phyloP scores from a whole-genome alignment of 2,329 filamentous ascomycete genomes.

The Xylogone sp. region DNA sequence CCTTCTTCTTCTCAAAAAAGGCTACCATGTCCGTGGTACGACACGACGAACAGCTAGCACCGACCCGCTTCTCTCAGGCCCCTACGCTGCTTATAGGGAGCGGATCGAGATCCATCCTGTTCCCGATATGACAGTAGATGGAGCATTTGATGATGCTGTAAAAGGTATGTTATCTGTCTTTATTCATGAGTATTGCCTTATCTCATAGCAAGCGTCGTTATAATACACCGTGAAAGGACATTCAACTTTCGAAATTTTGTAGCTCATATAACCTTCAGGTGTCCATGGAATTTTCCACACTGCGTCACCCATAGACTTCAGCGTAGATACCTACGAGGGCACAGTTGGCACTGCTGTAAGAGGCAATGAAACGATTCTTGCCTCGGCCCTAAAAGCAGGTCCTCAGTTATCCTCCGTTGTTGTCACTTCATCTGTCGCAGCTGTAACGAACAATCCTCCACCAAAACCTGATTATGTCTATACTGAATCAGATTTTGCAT shows the following conservation, averaged over 20 bases:
- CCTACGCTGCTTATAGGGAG: slow-evolving; percentile 21
- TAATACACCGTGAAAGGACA: no score
- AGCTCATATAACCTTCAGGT: slow-evolving; percentile 8
- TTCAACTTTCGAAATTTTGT: not conserved
- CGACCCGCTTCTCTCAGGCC: slow-evolving; percentile 19
- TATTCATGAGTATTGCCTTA: no score
- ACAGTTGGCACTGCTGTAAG: slow-evolving; percentile 21
- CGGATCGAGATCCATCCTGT: slow-evolving; percentile 23
- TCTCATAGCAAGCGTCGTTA: no score
- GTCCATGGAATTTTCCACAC: slow-evolving; percentile 28
- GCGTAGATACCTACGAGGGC: slow-evolving; percentile 25
- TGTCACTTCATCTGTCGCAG: slow-evolving; percentile 31
- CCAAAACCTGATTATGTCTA: slow-evolving; percentile 17
- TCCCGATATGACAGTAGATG: slow-evolving; percentile 22
- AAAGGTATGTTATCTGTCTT: slow-evolving; percentile 15
- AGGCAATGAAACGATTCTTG: slow-evolving; percentile 24
- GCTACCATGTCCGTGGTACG: slow-evolving; percentile 27
- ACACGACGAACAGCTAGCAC: slow-evolving; percentile 20
- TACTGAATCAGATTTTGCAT: slow-evolving; percentile 25
- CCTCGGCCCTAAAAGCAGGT: slow-evolving; percentile 26
- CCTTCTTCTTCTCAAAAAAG: slow-evolving; percentile 20
- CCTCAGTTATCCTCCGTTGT: slow-evolving; percentile 37
- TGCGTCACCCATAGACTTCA: slow-evolving; percentile 26
- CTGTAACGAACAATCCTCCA: slow-evolving; percentile 18
- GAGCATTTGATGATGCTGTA: slow-evolving; percentile 24